Evolutionary conservation across 352 stramenopile species (phyloP), one percentile per base, ranked within the genome.

Genomic region (Globisporangium apiculatum): DNA sequence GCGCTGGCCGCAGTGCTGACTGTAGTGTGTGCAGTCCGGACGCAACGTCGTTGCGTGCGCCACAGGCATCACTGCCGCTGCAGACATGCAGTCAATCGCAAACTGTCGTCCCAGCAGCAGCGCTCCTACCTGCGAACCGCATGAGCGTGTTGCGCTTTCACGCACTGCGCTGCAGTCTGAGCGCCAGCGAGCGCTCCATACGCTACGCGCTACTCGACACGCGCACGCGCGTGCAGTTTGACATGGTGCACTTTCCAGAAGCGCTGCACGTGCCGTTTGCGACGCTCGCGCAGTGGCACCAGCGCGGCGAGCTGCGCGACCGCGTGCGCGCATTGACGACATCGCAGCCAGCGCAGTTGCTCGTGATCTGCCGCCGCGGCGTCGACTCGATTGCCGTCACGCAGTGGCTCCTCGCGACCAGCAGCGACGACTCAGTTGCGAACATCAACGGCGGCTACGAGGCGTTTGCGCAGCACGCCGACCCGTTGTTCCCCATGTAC

Each of bases 361-460:
- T 85, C 43, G 83, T 94, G 37, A 87, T 94, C 43, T 94, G 85
- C 51, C 77, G 83, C n/a, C 83, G 85, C 37, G 85, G 85, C 7
- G 66, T 93, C 6, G 83, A 91, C 53, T 94, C 83, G 8, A 65
- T 83, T 5, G 66, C 65, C 7, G 77, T 79, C 12, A 83, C 81
- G 10, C 53, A 68, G 46, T 87, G 78, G 76, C 57, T 94, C n/a
- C 9, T 88, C 10, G 57, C 59, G 6, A 62, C 66, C 17, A 81
- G 75, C 2, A 52, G 81, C 43, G 49, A 41, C 1, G 69, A 75
- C 48, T 11, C 12, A 1, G 78, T 84, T 1, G 62, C 66, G 48
- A 91, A 91, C 55, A 64, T 94, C 9, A 61, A 87, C 35, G 85
- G 85, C 53, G 85, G 85, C 53, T 91, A 93, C 66, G 76, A 74